Base-by-base conservation (phyloP, 2,329 filamentous ascomycete species). In the Incumbomyces delicatus region DNA sequence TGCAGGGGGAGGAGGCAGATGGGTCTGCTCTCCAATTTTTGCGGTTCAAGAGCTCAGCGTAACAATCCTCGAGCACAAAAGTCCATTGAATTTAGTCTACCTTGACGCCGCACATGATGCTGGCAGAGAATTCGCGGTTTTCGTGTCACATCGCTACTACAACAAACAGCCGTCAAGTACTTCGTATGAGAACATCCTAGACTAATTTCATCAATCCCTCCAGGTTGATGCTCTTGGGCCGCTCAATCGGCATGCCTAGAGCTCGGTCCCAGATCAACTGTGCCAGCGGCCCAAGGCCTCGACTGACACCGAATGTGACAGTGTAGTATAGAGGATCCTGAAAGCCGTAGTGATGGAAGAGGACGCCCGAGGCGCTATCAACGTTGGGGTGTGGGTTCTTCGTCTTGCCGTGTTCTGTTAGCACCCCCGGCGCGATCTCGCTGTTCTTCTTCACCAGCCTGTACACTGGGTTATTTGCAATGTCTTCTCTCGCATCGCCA, bases 281-380 rank as follows among this genome's bases (percentile, higher is more conserved):
- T 36, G 88, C 88, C 41, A 98, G 75, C 17, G 92, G 92, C 6
- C 92, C 92, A 13, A 98, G 73, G 44, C 77, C 77, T 63, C 79
- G 73, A 63, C 75, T 80, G 39, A 83, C 79, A 57, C 79, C 79
- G 57, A 83, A 83, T 5, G 78, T 81, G 8, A 78, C 79, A 13
- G 79, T 83, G 72, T 96, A 98, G 75, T 96, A 98, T 10, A 96
- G 76, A 0, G 90, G 95, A 73, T 96, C 87, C 65, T 86, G 84
- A 80, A 98, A 95, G 49, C 90, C 92, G 65, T 95, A 98, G 73
- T 96, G 88, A 69, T 96, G 83, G 80, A 98, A 96, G 41, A 98
- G 76, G 5, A 96, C 89, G 54, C 92, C 92, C 1, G 88, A 95
- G 53, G 80, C 83, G 40, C 85, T 88, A 68, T 98, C 92, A 52